Percentiles rank a stretch among this genome's conserved stretches.
Conservation (phyloP, 2,329 filamentous ascomycete genomes). For the Colletotrichum godetiae region DNA sequence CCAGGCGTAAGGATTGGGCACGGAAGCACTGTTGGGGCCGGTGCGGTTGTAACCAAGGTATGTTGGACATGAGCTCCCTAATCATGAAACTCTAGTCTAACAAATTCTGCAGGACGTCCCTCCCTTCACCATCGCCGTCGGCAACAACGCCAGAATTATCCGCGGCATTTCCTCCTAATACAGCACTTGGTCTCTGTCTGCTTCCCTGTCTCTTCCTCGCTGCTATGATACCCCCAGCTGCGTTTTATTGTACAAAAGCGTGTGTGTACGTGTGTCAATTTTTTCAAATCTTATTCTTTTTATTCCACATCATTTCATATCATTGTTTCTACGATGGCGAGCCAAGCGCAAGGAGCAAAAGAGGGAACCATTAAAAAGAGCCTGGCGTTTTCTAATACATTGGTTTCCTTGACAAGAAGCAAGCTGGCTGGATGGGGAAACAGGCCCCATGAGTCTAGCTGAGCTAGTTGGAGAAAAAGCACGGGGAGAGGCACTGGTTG, state of each 20-base stretch:
- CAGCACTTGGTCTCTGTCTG: conserved; percentile 1
- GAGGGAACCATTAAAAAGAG: conserved; percentile 9
- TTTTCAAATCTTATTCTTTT: background rate
- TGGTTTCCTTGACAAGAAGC: background rate
- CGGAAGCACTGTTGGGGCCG: conserved; percentile 83
- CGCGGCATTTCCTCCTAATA: conserved; percentile 47
- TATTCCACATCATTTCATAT: background rate
- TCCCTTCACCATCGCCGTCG: conserved; percentile 75
- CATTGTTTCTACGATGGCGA: conserved; percentile 1
- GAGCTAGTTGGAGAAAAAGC: background rate
- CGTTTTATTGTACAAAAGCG: conserved; percentile 32
- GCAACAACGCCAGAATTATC: conserved; percentile 74
- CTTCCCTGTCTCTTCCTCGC: conserved; percentile 6
- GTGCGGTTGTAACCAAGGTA: conserved; percentile 85
- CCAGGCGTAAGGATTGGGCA: conserved; percentile 84
- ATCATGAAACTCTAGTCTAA: conserved; percentile 36
- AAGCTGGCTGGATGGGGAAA: background rate
- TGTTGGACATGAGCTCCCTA: conserved; percentile 36
- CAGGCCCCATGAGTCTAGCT: background rate
- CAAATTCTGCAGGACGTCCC: conserved; percentile 64
- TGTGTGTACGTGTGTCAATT: background rate
- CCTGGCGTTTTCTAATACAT: conserved; percentile 14
- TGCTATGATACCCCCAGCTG: conserved; percentile 37
- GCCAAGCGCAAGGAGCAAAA: conserved; percentile 26
- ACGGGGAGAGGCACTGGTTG: background rate